Evolutionary conservation across 1,284 basidiomycete species (phyloP).

Genomic region (Sanghuangporus sanghuang): DNA sequence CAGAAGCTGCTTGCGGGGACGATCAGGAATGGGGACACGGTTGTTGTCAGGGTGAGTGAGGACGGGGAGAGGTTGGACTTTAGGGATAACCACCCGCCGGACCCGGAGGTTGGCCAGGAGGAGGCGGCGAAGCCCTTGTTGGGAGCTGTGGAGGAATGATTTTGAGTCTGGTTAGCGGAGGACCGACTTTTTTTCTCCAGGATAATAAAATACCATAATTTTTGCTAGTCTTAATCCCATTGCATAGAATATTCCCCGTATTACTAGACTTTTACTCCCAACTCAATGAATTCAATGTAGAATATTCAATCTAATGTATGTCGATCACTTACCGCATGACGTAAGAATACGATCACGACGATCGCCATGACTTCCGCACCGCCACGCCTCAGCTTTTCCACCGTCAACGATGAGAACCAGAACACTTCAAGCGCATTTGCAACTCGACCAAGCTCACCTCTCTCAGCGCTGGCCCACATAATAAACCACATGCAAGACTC

Average conservation of each 20-base stretch:
- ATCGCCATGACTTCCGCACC: not conserved
- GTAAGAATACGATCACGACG: not conserved
- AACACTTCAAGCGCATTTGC: not conserved
- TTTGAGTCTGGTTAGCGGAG: not conserved
- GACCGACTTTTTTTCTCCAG: too few species aligned
- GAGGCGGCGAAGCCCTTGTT: not conserved
- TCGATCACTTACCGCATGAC: too few species aligned
- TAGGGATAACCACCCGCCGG: slow-evolving; percentile 51
- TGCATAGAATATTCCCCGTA: not conserved
- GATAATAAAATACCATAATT: not conserved
- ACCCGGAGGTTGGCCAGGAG: slow-evolving; percentile 23
- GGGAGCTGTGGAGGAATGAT: not conserved
- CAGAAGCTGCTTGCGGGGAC: slow-evolving; percentile 70
- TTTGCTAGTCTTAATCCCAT: not conserved
- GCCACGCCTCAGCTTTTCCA: not conserved
- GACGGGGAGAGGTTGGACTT: slow-evolving; percentile 46
- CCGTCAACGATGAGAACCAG: not conserved
- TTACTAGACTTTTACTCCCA: too few species aligned
- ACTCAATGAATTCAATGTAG: too few species aligned
- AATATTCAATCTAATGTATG: too few species aligned
- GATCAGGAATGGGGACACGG: slow-evolving; percentile 55
- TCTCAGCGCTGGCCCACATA: not conserved
- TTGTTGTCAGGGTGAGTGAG: slow-evolving; percentile 44
- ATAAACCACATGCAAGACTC: not conserved
- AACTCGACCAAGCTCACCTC: not conserved